These are phyloP conservation scores for Epichloe uncinata DNA, from an alignment of 2,329 filamentous ascomycete species.

Conservation along the genomic window DNA sequence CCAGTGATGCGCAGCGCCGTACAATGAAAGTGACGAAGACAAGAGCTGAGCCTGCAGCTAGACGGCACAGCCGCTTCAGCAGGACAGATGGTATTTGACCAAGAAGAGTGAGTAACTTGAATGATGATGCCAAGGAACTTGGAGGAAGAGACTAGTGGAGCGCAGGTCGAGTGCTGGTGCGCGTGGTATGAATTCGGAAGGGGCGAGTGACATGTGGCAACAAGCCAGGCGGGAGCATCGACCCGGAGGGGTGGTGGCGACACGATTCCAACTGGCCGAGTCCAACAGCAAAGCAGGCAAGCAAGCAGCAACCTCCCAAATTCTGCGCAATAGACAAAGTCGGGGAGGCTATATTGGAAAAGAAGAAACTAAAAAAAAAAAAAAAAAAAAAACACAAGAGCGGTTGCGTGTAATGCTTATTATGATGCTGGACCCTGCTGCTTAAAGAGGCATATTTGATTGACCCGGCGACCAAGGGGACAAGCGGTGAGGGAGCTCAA, in stretches of 20 bases:
- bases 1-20: too few species aligned
- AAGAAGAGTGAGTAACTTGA: background rate
- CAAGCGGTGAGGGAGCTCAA: constrained; percentile 3
- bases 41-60: background rate
- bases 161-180: background rate
- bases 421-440: background rate
- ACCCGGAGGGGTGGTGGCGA: constrained; percentile 1
- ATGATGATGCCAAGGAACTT: background rate
- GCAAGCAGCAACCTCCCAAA: background rate
- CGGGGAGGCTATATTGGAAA: background rate
- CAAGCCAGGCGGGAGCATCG: background rate
- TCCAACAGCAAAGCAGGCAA: background rate
- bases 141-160: background rate
- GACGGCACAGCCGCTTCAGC: background rate
- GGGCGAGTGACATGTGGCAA: constrained; percentile 1
- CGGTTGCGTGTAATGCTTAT: constrained; percentile 1
- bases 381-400: background rate
- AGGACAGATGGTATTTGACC: background rate
- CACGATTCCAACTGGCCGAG: background rate
- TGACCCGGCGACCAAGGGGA: constrained; percentile 4
- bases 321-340: background rate
- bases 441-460: background rate
- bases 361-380: background rate
- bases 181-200: background rate
- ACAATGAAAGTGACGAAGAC: too few species aligned